Conservation (phyloP, 2,329 filamentous ascomycete genomes). For the Curvularia sp. region DNA sequence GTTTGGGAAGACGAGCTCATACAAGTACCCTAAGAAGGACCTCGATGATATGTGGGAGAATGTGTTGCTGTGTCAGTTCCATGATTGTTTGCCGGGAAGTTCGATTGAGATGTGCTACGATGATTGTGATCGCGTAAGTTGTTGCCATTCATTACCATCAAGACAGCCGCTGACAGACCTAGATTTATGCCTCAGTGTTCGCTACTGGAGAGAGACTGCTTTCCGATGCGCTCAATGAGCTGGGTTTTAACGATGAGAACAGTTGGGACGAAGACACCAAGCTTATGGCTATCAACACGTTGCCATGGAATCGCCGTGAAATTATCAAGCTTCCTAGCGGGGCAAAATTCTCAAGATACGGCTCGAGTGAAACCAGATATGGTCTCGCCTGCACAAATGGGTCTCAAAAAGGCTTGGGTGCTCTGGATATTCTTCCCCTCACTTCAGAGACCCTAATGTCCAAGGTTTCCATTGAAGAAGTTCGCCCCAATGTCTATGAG, state of each 20-base stretch:
- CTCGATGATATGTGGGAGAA: constrained; percentile 96
- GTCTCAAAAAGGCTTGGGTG: constrained; percentile 46
- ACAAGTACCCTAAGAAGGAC: constrained; percentile 92
- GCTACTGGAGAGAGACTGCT: constrained; percentile 75
- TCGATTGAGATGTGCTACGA: constrained; percentile 98
- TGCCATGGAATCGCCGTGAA: constrained; percentile 83
- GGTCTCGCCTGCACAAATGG: constrained; percentile 55
- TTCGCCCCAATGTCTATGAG: constrained; percentile 70
- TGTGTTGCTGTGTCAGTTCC: constrained; percentile 92
- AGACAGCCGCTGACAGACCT: constrained; percentile 27
- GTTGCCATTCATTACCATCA: background rate
- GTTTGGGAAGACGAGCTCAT: constrained; percentile 57
- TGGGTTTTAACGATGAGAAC: constrained; percentile 66
- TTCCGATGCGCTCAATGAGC: constrained; percentile 70
- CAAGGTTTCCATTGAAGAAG: constrained; percentile 59
- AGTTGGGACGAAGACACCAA: constrained; percentile 53
- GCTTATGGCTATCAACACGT: constrained; percentile 77
- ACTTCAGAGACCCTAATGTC: constrained; percentile 35
- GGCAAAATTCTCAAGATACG: constrained; percentile 42
- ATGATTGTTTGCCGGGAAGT: constrained; percentile 94
- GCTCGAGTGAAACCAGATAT: constrained; percentile 27
- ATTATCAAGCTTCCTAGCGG: constrained; percentile 67
- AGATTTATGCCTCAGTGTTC: constrained; percentile 83
- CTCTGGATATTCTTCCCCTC: constrained; percentile 48
- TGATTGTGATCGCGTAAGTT: constrained; percentile 77